Conservation (phyloP, 176 grass and related monocot species). For the Urochloa ruziziensis region DNA sequence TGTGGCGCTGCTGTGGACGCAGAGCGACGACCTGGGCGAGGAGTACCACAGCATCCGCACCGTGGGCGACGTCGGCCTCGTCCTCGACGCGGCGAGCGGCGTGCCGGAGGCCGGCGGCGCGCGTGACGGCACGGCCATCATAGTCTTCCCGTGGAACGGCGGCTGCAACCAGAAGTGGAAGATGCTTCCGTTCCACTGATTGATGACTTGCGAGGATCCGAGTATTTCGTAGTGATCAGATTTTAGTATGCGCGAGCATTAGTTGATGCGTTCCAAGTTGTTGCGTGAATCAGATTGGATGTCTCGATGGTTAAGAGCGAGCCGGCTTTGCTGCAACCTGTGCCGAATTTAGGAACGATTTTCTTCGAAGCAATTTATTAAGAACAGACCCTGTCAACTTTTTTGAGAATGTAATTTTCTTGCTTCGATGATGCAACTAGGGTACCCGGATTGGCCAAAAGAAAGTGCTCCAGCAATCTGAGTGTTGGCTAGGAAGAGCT, state of each 20-base stretch:
- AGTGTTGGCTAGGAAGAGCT: background rate
- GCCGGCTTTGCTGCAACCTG: too few species aligned
- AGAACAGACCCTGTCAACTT: background rate
- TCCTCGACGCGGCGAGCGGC: background rate
- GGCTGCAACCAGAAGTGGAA: constrained; percentile 1
- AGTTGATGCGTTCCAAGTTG: background rate
- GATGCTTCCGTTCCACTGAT: background rate
- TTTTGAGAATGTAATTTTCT: background rate
- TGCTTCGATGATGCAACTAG: background rate
- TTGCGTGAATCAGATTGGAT: background rate
- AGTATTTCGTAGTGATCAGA: too few species aligned
- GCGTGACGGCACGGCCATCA: constrained; percentile 5
- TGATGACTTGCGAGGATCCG: background rate
- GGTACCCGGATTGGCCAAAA: background rate
- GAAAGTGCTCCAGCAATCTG: background rate
- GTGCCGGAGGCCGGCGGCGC: background rate
- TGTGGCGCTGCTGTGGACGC: constrained; percentile 34
- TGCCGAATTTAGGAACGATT: too few species aligned
- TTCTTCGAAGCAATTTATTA: too few species aligned
- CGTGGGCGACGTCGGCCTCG: background rate
- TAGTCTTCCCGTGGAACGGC: background rate
- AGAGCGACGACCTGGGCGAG: background rate
- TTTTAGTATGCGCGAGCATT: too few species aligned
- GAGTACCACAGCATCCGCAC: background rate
- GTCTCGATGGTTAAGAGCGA: background rate